Evolutionary conservation across 179 eudicot species (phyloP), one percentile per base, ranked within the genome.

Genomic region (Pouteria campechiana): DNA sequence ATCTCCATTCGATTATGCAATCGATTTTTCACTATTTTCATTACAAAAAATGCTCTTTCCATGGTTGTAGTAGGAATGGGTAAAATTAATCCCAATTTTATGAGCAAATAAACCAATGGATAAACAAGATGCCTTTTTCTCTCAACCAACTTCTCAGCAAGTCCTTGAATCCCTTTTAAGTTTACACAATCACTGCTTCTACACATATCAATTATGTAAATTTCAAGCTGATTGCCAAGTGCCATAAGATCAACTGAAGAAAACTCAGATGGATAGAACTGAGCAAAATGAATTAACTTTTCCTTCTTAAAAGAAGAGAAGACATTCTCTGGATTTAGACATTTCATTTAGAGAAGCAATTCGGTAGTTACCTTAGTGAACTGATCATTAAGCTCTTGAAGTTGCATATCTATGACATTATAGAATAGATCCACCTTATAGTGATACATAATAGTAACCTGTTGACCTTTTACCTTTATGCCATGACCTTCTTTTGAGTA

Each of bases 211-310:
- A 23, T 17, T 7, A 52, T 52, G 27, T 42, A 52, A 27, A 37
- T 41, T 9, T 37, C 35, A 17, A 61, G 48, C 38, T 54, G 34
- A 24, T 22, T 2, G 0, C 7, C 0, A 49, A 58, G 34, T 15
- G 18, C 17, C 25, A 32, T 6, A 44, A 37, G 0, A 3, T 50
- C 39, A 21, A 17, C 3, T 2, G 10, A 44, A 11, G 24, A 37
- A 38, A 59, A 58, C 16, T 65, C 40, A 5, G 36, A 16, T 10
- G 53, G 54, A 38, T 53, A 58, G 11, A 65, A 54, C 3, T 23
- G 2, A 0, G 43, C 54, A 29, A 43, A 44, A 17, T 25, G 18
- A 22, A 25, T 32, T 24, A 54, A 36, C n/a, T 1, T 52, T 16
- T 32, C 0, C 25, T 20, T 37, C 31, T 64, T 48, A 48, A 65